Percentiles rank a stretch among this genome's conserved stretches.
phyloP scores from a whole-genome alignment of 1,139 yeast genomes.

The Yamadazyma aaseri region DNA sequence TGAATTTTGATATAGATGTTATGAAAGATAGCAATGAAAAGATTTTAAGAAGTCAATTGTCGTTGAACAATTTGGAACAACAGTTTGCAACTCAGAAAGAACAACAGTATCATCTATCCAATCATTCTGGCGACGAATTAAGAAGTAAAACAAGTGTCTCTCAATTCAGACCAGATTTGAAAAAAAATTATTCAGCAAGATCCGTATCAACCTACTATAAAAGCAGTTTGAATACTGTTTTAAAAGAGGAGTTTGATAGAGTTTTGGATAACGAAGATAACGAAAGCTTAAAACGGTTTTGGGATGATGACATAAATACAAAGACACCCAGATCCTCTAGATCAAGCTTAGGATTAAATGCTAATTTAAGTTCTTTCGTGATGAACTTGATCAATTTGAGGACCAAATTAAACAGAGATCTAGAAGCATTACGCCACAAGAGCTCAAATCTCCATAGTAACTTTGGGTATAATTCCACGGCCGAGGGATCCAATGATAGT shows the following conservation, averaged over 20 bases:
- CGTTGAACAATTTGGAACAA: slow-evolving; percentile 28
- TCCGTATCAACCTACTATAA: slow-evolving; percentile 14
- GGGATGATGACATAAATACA: slow-evolving; percentile 14
- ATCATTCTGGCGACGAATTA: neutral
- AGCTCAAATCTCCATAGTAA: no score
- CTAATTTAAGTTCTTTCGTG: slow-evolving; percentile 12
- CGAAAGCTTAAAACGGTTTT: slow-evolving; percentile 16
- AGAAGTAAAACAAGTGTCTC: neutral
- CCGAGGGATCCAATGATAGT: slow-evolving; percentile 22
- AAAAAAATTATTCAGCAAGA: slow-evolving; percentile 13
- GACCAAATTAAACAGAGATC: slow-evolving; percentile 2
- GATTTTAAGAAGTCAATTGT: slow-evolving; percentile 33
- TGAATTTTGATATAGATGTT: slow-evolving; percentile 28
- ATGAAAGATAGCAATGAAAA: slow-evolving; percentile 32
- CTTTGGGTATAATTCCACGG: slow-evolving; percentile 36
- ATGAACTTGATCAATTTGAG: slow-evolving; percentile 9
- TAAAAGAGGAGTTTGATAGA: slow-evolving; percentile 14
- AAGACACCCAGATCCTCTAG: slow-evolving; percentile 1
- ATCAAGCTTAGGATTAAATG: neutral
- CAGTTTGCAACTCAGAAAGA: slow-evolving; percentile 9
- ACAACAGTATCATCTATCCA: slow-evolving; percentile 2
- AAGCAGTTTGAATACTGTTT: slow-evolving; percentile 12
- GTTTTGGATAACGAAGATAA: slow-evolving; percentile 16
- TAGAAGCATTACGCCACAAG: neutral
- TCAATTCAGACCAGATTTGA: slow-evolving; percentile 8